Evolutionary conservation across 2,329 filamentous ascomycete genomes (phyloP).

Genomic region (Aphanoascus verrucosus): DNA sequence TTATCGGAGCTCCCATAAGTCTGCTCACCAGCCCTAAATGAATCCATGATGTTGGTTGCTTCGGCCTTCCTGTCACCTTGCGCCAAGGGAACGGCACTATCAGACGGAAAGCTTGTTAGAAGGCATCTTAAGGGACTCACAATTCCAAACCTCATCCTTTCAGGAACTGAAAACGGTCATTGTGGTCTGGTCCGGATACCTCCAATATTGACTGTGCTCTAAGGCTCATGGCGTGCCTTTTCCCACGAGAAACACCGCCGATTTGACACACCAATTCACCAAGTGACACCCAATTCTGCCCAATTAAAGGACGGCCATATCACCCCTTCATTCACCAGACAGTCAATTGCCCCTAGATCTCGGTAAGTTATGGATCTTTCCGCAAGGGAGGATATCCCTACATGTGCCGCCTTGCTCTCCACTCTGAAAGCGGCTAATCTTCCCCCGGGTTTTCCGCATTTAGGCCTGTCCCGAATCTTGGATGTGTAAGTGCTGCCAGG

Average conservation of each 20-base stretch:
- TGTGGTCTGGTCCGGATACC: not conserved
- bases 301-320: not conserved
- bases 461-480: not conserved
- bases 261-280: not conserved
- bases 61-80: not conserved
- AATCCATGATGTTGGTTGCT: not conserved
- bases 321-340: not conserved
- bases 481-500: constrained; percentile 2
- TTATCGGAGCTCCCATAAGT: not conserved
- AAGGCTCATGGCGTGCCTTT: not conserved
- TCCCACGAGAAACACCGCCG: not conserved
- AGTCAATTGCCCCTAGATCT: not conserved
- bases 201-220: not conserved
- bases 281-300: not conserved
- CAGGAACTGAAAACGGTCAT: not conserved
- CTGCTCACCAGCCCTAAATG: not conserved
- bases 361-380: constrained; percentile 1
- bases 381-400: not conserved
- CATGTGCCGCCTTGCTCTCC: not conserved
- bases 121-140: not conserved
- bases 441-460: not conserved
- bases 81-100: not conserved
- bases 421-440: constrained; percentile 5
- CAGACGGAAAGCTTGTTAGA: not conserved
- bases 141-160: not conserved